These are phyloP conservation scores for Atkinsonella texensis DNA, from an alignment of 2,329 filamentous ascomycete species.

Conservation along the genomic window DNA sequence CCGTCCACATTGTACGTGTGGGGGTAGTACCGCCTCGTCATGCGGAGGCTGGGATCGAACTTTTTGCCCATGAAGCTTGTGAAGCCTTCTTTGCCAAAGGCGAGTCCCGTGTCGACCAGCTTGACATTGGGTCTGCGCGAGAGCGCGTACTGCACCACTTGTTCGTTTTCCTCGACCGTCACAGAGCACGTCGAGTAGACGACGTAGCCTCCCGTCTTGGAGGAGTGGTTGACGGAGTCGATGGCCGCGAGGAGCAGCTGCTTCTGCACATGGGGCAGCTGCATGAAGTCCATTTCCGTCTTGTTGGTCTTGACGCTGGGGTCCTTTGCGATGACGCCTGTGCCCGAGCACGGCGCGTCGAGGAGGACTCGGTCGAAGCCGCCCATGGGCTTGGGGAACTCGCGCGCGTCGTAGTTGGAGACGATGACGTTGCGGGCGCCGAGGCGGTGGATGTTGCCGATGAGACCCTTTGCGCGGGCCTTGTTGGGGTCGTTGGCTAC, in stretches of 20 bases:
- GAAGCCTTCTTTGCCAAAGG: slow-evolving; percentile 89
- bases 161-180: slow-evolving; percentile 81
- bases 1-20: slow-evolving; percentile 93
- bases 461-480: slow-evolving; percentile 85
- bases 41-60: slow-evolving; percentile 74
- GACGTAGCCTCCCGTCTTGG: slow-evolving; percentile 87
- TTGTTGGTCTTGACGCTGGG: slow-evolving; percentile 97
- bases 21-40: slow-evolving; percentile 79
- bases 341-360: slow-evolving; percentile 91
- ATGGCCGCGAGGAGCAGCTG: slow-evolving; percentile 87
- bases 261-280: slow-evolving; percentile 87
- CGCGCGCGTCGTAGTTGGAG: slow-evolving; percentile 87
- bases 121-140: slow-evolving; percentile 86
- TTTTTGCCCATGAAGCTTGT: slow-evolving; percentile 81
- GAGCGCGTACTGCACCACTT: slow-evolving; percentile 87
- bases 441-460: slow-evolving; percentile 93
- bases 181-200: slow-evolving; percentile 97
- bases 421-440: slow-evolving; percentile 91
- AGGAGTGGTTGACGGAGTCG: slow-evolving; percentile 83
- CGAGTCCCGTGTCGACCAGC: slow-evolving; percentile 80
- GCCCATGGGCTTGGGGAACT: slow-evolving; percentile 88
- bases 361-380: slow-evolving; percentile 92
- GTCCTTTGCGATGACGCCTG: slow-evolving; percentile 95
- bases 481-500: slow-evolving; percentile 97
- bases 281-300: slow-evolving; percentile 87